These are phyloP conservation scores for Phyllosticta paracitricarpa DNA, from an alignment of 2,329 filamentous ascomycete genomes.

Conservation along the genomic window DNA sequence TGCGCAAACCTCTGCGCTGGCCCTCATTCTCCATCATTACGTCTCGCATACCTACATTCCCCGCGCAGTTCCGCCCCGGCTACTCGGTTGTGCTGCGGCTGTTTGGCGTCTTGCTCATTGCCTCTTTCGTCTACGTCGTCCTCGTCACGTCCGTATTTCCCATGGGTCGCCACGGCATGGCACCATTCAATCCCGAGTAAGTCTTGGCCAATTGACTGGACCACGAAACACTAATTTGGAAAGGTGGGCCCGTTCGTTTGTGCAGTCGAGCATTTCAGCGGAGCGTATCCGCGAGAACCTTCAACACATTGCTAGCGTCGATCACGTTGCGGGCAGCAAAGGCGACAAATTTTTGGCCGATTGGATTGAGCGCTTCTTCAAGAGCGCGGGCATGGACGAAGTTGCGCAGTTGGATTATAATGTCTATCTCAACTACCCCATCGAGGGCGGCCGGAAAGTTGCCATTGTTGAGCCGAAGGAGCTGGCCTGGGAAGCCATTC, in stretches of 20 bases:
- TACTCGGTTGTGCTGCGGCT: conserved; percentile 62
- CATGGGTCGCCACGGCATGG: conserved; percentile 52
- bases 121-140: conserved; percentile 70
- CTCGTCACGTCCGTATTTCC: conserved; percentile 79
- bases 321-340: conserved; percentile 89
- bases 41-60: conserved; percentile 31
- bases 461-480: conserved; percentile 65
- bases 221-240: too few species aligned
- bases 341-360: conserved; percentile 79
- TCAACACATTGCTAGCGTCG: conserved; percentile 68
- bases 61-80: conserved; percentile 41
- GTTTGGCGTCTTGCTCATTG: conserved; percentile 63
- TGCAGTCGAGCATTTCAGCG: conserved; percentile 63
- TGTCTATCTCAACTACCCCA: conserved; percentile 90
- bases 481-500: conserved; percentile 62
- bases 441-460: conserved; percentile 63
- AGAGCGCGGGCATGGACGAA: conserved; percentile 60
- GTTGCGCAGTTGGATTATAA: conserved; percentile 60
- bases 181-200: conserved; percentile 68
- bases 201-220: too few species aligned
- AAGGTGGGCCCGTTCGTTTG: conserved; percentile 58
- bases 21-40: conserved; percentile 19
- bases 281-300: conserved; percentile 56
- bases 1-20: conserved; percentile 13
- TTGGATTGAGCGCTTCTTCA: conserved; percentile 73